Base-by-base conservation (phyloP, 2,329 filamentous ascomycete genomes). In the Paecilomyces niveus region DNA sequence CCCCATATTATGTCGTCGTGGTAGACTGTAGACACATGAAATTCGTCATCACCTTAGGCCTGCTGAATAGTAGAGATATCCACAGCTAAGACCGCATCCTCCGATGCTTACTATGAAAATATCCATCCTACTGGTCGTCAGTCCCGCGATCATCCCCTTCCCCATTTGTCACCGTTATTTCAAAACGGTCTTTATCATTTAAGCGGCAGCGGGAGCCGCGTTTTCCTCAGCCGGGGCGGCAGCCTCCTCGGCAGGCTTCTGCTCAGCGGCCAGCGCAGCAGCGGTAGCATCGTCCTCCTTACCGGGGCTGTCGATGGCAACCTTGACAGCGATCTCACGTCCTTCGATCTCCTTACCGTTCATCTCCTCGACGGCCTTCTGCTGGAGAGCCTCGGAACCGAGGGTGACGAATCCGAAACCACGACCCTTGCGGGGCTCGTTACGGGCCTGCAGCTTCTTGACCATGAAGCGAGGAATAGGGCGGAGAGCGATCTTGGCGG, bases 381-480 rank as follows among this genome's bases (percentile, higher is more conserved):
- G 87, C 84, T 99, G 94, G 72, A 93, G 80, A 79, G 96, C 92
- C 83, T 99, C 93, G 18, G 91, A 95, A 64, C 89, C 89, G 62
- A 99, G 88, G 61, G 92, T 97, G 64, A 99, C 94, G 77, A 99
- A 99, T 67, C 94, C 94, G 76, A 99, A 99, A 66, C 94, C 94
- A 82, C 94, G 94, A 62, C 94, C 94, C 88, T 99, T 99, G 82
- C 94, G 94, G 70, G 93, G 88, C 82, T 99, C 94, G 74, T 92
- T 92, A 75, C 94, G 93, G 71, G 93, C 92, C 81, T 96, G 92
- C 63, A 99, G 90, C 86, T 99, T 99, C 89, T 97, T 97, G 81
- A 99, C 94, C 94, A 99, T 99, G 84, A 97, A 99, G 71, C 93
- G 92, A 68, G 94, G 94, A 68, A 99, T 99, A 56, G 94, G 94